Evolutionary conservation across 768 basidiomycete genomes (phyloP).

Genomic region (Neoboletus magnificus): DNA sequence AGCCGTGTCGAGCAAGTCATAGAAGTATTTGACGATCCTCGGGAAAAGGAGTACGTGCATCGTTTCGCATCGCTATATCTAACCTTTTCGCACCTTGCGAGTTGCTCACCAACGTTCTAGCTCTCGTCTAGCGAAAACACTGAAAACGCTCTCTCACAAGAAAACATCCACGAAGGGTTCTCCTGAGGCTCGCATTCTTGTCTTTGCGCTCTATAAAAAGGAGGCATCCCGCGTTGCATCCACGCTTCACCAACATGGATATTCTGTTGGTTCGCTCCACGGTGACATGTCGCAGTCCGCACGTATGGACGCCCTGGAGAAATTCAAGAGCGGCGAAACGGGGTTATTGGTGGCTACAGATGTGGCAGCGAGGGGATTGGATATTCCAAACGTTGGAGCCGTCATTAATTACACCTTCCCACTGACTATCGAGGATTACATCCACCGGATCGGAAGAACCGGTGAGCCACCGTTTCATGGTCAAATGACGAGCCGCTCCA

Average conservation of each 20-base stretch:
- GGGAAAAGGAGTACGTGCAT: conserved; percentile 77
- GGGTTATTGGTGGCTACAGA: conserved; percentile 93
- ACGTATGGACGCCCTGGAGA: conserved; percentile 80
- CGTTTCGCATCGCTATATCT: background rate
- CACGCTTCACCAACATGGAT: conserved; percentile 70
- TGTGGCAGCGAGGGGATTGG: conserved; percentile 94
- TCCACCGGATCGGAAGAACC: conserved; percentile 87
- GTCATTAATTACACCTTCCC: conserved; percentile 99
- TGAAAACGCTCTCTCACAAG: conserved; percentile 56
- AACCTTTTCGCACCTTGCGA: background rate
- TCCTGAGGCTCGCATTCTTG: conserved; percentile 67
- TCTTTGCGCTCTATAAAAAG: conserved; percentile 98
- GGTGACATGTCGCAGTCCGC: conserved; percentile 88
- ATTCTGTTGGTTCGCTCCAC: conserved; percentile 78
- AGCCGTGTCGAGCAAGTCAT: conserved; percentile 88
- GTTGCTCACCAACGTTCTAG: conserved; percentile 34
- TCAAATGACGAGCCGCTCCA: background rate
- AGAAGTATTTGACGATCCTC: conserved; percentile 85
- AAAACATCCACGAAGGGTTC: conserved; percentile 51
- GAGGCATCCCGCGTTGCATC: conserved; percentile 89
- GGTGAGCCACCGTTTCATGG: conserved; percentile 41
- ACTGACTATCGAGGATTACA: conserved; percentile 89
- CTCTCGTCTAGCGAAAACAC: conserved; percentile 54
- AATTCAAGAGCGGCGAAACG: conserved; percentile 79
- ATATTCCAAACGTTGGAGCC: conserved; percentile 92